A percentile compares a stretch with the other conserved stretches of the same genome.
phyloP scores from a whole-genome alignment of 2,329 filamentous ascomycete species.

The Aulographum hederae region DNA sequence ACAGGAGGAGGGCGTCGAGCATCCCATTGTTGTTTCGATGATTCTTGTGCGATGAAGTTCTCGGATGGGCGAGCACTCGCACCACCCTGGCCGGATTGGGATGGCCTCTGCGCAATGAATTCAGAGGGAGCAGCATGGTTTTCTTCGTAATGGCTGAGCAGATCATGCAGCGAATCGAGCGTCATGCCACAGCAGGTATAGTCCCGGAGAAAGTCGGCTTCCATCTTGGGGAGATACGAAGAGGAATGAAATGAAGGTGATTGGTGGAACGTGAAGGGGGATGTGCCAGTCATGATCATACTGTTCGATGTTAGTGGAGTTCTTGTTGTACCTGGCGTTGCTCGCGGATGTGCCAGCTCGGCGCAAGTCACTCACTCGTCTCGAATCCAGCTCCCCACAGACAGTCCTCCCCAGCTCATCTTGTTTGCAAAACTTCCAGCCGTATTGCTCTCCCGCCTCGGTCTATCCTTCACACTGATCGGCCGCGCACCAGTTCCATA shows the following conservation, averaged over 20 bases:
- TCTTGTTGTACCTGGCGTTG: constrained; percentile 7
- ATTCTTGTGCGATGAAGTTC: too few relatives aligned
- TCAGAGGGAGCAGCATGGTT: constrained; percentile 59
- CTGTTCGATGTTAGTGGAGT: constrained; percentile 26
- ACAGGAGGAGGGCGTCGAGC: too few relatives aligned
- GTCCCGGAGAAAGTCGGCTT: constrained; percentile 95
- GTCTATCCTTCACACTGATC: constrained; percentile 39
- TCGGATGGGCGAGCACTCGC: background rate
- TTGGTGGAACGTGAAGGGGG: constrained; percentile 56
- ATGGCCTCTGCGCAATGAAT: constrained; percentile 9
- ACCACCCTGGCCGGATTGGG: constrained; percentile 4
- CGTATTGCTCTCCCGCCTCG: constrained; percentile 40
- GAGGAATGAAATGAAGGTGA: constrained; percentile 84
- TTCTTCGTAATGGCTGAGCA: constrained; percentile 94
- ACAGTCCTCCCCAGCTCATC: constrained; percentile 94
- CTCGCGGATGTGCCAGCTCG: background rate
- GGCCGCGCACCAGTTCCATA: constrained; percentile 39
- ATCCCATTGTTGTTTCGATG: too few relatives aligned
- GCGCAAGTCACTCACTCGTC: constrained; percentile 74
- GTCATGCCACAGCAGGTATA: constrained; percentile 89
- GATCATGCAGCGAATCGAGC: constrained; percentile 78
- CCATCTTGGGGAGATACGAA: constrained; percentile 87
- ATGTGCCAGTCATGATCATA: constrained; percentile 89
- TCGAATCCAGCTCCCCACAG: constrained; percentile 88
- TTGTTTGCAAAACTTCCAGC: constrained; percentile 50